phyloP scores from a whole-genome alignment of 306 rosid genomes.

The Rosa rugosa region DNA sequence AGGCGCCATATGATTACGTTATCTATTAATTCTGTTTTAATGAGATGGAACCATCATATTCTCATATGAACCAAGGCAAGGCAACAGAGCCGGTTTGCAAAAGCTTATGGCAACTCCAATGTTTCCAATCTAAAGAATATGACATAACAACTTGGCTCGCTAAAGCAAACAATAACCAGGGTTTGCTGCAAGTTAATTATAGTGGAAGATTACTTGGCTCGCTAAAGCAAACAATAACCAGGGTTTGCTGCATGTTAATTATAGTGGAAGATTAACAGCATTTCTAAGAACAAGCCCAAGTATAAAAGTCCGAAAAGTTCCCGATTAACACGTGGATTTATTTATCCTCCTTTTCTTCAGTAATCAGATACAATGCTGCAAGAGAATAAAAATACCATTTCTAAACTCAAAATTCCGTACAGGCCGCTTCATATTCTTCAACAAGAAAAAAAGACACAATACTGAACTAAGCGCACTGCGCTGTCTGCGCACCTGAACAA shows the following conservation, averaged over 20 bases:
- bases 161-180: not conserved
- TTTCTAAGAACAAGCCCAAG: not conserved
- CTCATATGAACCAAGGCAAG: not conserved
- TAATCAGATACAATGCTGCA: constrained; percentile 25
- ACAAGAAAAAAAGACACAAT: constrained; percentile 19
- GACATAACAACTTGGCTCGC: not conserved
- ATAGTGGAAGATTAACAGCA: not conserved
- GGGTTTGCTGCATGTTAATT: not conserved
- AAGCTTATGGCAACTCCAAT: not conserved
- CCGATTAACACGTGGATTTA: not conserved
- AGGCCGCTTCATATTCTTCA: constrained; percentile 25
- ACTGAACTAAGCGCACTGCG: constrained; percentile 1
- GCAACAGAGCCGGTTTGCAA: not conserved
- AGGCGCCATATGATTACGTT: not conserved
- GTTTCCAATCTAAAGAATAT: not conserved
- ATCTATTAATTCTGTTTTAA: not conserved
- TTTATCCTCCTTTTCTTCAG: not conserved
- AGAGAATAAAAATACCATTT: constrained; percentile 7
- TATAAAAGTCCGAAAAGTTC: not conserved
- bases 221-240: no score
- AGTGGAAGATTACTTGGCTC: no score
- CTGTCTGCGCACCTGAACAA: constrained; percentile 23
- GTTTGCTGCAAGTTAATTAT: no score
- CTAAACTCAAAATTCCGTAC: constrained; percentile 26
- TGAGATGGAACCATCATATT: not conserved